Evolutionary conservation across 805 yeast genomes (phyloP).

Genomic region (Zygosaccharomyces lentus): DNA sequence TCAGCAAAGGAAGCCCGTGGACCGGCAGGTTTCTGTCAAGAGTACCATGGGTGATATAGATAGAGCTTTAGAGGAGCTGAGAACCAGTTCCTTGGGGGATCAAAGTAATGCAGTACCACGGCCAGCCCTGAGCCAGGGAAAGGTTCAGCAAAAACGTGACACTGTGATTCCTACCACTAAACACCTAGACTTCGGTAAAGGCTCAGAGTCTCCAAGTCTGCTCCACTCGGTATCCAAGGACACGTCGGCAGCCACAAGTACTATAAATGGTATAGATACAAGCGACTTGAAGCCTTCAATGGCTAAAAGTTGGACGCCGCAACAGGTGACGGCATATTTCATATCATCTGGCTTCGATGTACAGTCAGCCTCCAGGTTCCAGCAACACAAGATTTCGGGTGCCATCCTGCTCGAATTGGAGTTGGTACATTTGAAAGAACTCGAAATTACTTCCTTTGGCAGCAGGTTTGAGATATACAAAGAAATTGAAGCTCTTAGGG

Average conservation of each 20-base stretch:
- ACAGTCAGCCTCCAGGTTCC: conserved; percentile 72
- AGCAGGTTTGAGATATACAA: conserved; percentile 89
- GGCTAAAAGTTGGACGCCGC: conserved; percentile 73
- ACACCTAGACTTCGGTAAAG: conserved; percentile 14
- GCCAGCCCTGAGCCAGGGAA: conserved; percentile 1
- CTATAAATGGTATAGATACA: conserved; percentile 21
- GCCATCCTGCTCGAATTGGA: conserved; percentile 80
- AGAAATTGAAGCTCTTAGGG: conserved; percentile 68
- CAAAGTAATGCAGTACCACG: conserved; percentile 10
- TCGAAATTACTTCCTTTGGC: conserved; percentile 90
- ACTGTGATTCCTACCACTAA: conserved; percentile 20
- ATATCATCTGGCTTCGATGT: conserved; percentile 67
- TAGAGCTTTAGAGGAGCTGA: conserved; percentile 62
- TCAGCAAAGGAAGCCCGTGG: conserved; percentile 14
- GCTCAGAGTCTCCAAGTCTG: conserved; percentile 10
- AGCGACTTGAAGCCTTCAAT: conserved; percentile 44
- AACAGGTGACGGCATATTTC: conserved; percentile 78
- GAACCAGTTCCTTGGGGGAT: conserved; percentile 30
- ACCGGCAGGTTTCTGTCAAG: conserved; percentile 41
- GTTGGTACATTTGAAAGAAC: conserved; percentile 78
- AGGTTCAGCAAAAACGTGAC: conserved; percentile 9
- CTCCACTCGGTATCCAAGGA: conserved; percentile 18
- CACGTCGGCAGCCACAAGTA: conserved; percentile 11
- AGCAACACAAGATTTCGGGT: conserved; percentile 86
- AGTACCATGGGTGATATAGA: conserved; percentile 68